Evolutionary conservation across 139 green algal genomes (phyloP), one percentile per base, ranked within the genome.

Genomic region (Haematococcus sp.): DNA sequence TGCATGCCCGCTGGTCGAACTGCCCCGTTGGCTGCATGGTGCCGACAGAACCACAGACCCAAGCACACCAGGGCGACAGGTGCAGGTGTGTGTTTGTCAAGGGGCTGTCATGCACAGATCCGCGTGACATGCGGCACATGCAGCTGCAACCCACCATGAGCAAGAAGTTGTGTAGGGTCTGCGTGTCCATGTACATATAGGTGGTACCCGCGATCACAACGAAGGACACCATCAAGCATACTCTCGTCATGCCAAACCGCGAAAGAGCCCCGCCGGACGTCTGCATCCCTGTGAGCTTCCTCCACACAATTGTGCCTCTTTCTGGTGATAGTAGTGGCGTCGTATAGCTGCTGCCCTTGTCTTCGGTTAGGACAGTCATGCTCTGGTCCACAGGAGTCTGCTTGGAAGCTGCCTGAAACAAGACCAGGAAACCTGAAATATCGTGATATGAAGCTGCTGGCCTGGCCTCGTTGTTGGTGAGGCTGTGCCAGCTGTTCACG

Each of bases 151-250:
- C 17, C 17, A 69, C 33, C 61, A 69, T 69, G 31, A 69, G 17
- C 33, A 69, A 59, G 59, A 71, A 77, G 40, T 44, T 27, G 5
- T 77, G 71, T 25, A 77, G 34, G 23, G 19, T 64, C 20, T 34
- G 9, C 22, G 60, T 67, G 30, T 77, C 71, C 2, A 69, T 19
- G 59, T 77, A 67, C 15, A 77, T 11, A 59, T 77, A 77, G 25
- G 60, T 61, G n/a, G 67, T 17, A 1, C 22, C 27, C 7, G 58
- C 25, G 1, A 70, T 22, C 35, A 70, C 7, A 2, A 60, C 22
- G 30, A 77, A 71, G 3, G 27, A 32, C 7, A 60, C 33, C 27
- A 77, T 23, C 17, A 77, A 25, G 59, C 28, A 63, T 25, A 77
- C 19, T 43, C 71, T 16, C 3, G 27, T 32, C 23, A 63, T 28